Conservation (phyloP, 2,329 filamentous ascomycete species). For the Aspergillus carbonarius region DNA sequence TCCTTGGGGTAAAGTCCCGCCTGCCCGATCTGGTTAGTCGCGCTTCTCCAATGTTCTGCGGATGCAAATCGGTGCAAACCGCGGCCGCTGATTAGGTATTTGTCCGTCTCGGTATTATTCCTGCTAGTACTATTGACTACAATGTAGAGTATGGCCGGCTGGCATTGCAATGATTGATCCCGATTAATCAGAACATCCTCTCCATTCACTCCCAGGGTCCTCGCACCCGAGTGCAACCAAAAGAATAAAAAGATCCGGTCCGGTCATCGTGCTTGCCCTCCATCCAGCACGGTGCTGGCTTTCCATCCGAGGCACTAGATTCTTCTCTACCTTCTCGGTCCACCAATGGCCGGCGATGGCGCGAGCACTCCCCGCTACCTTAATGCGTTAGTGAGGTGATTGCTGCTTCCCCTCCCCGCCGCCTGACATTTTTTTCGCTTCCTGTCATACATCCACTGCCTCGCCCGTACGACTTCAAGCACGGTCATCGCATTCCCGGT, state of each 20-base stretch:
- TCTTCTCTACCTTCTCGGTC: background rate
- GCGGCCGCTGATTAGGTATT: background rate
- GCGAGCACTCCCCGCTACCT: constrained; percentile 8
- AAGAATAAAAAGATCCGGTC: too few relatives aligned
- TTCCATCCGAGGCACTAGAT: background rate
- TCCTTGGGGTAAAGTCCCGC: constrained; percentile 15
- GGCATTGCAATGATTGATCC: too few relatives aligned
- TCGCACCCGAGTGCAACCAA: too few relatives aligned
- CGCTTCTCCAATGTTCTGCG: constrained; percentile 19
- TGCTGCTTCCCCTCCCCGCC: constrained; percentile 1
- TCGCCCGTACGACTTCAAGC: background rate
- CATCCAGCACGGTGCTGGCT: background rate
- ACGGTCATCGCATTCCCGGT: background rate
- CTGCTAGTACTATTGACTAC: too few relatives aligned
- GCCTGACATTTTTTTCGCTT: constrained; percentile 1
- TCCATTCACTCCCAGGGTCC: too few relatives aligned
- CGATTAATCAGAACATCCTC: too few relatives aligned
- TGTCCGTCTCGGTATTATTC: background rate
- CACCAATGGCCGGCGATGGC: constrained; percentile 7
- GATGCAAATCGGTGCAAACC: background rate
- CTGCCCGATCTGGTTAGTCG: constrained; percentile 19
- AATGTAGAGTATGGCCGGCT: too few relatives aligned
- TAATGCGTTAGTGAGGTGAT: constrained; percentile 5
- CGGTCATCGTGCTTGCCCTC: background rate
- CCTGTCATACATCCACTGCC: background rate